Evolutionary conservation across 352 stramenopile genomes (phyloP), one percentile per base, ranked within the genome.

Genomic region (Hyaloperonospora brassicae): DNA sequence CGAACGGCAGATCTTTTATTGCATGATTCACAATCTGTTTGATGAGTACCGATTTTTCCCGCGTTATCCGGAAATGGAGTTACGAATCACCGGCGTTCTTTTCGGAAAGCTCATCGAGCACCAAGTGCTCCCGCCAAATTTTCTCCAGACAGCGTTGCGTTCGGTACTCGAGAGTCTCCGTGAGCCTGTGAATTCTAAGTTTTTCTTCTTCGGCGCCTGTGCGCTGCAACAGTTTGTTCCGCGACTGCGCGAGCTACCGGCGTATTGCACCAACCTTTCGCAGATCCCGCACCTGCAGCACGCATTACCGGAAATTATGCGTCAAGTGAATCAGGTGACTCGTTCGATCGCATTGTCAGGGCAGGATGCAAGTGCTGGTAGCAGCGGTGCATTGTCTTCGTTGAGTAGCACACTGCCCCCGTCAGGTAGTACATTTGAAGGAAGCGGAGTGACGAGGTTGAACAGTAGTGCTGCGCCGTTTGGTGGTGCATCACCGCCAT

Each of bases 11-110:
- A 98, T 99, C 60, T 99, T 99, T 69, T 97, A 97, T 41, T 99
- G 95, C 65, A 99, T 99, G 95, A 97, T 99, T 57, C 96, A 98
- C 73, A 99, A 99, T 66, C 73, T 99, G 1, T 98, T 99, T 68
- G 95, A 99, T 62, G 96, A 99, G 72, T 99, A 99, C 69, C 84
- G 95, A 48, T 99, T 99, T 76, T 99, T 99, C 65, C 94, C 95
- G 36, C 96, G 97, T 57, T 99, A 99, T 65, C 96, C 96, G 6
- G 96, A 99, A 68, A 98, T 98, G 76, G 96, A 99, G 67, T 67
- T 99, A 35, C 89, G 96, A 5, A 98, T 99, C 65, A 99, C 96
- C 7, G 97, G 95, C 23, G 96, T 98, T 57, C 77, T 99, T 5
- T 98, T 99, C 61, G 96, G 97, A 23, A 93, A 97, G 41, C 79